A percentile compares a stretch with the other conserved stretches of the same genome.
Conservation (phyloP, 768 basidiomycete genomes). For the Mycena sanguinolenta region DNA sequence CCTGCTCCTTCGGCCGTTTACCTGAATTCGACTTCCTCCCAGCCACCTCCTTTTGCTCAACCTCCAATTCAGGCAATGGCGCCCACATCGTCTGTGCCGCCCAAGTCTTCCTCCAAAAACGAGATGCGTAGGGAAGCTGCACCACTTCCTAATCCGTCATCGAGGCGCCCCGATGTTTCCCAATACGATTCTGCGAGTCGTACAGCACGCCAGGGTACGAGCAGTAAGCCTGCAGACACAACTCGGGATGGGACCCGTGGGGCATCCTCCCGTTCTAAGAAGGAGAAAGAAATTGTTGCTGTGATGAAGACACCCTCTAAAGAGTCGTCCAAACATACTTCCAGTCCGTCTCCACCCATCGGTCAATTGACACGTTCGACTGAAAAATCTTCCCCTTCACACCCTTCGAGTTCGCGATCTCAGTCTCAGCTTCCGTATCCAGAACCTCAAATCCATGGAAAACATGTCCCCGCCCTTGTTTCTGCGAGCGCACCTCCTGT, state of each 20-base stretch:
- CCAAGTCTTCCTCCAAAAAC: conserved; percentile 1
- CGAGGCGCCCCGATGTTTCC: conserved; percentile 17
- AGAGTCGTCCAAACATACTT: conserved; percentile 29
- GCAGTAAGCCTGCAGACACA: conserved; percentile 15
- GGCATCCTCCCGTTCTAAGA: conserved; percentile 29
- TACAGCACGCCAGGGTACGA: not conserved
- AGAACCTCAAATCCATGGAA: conserved; percentile 7
- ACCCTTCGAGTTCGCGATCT: conserved; percentile 20
- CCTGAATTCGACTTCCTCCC: conserved; percentile 15
- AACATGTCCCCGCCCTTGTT: not conserved
- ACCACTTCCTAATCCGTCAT: not conserved
- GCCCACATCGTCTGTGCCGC: conserved; percentile 14
- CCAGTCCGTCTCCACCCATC: conserved; percentile 18
- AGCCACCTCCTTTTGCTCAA: conserved; percentile 9
- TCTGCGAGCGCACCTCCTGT: not conserved
- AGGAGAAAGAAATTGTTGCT: conserved; percentile 30
- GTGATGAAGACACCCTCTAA: conserved; percentile 35
- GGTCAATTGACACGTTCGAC: conserved; percentile 18
- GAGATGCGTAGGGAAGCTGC: conserved; percentile 19
- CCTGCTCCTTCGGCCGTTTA: conserved; percentile 4
- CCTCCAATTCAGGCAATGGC: conserved; percentile 28
- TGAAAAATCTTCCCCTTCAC: conserved; percentile 6
- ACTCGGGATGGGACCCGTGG: conserved; percentile 1
- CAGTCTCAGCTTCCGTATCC: not conserved
- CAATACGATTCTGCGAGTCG: conserved; percentile 27